Percentiles rank a stretch among this genome's conserved stretches.
phyloP scores from a whole-genome alignment of 163 green algal genomes.

The Scenedesmus sp. region DNA sequence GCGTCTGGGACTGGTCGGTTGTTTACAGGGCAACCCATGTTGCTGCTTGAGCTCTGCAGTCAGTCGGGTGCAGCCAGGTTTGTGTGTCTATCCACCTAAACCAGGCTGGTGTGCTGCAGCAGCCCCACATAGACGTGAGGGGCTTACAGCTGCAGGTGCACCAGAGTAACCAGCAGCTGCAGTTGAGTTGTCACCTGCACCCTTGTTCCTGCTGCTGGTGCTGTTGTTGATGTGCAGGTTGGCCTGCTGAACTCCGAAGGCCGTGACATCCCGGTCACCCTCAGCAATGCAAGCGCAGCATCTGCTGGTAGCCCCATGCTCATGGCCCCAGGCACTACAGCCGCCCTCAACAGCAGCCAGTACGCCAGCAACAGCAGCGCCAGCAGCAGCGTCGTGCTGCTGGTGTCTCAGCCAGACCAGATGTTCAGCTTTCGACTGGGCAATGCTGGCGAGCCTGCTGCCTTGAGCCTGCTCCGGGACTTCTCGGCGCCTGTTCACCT shows the following conservation, averaged over 20 bases:
- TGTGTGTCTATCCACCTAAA: too few species aligned
- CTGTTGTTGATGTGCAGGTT: not conserved
- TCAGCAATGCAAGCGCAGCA: not conserved
- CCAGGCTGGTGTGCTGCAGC: too few species aligned
- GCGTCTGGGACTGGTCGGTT: too few species aligned
- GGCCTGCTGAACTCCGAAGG: not conserved
- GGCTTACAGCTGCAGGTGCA: too few species aligned
- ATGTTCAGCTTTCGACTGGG: not conserved
- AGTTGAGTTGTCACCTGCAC: too few species aligned
- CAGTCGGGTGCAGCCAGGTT: too few species aligned
- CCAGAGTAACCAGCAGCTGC: too few species aligned
- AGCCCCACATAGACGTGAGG: too few species aligned
- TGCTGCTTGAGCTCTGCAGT: too few species aligned
- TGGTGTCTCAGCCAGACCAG: not conserved
- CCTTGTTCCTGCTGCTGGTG: not conserved
- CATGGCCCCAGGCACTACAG: not conserved
- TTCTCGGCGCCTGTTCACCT: not conserved
- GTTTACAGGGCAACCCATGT: too few species aligned
- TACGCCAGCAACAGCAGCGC: not conserved
- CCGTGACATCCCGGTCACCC: not conserved
- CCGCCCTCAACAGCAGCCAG: not conserved
- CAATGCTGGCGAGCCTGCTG: not conserved
- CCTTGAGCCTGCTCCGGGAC: not conserved
- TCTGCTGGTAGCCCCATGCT: not conserved
- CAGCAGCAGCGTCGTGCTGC: not conserved